Evolutionary conservation across 805 yeast genomes (phyloP).

Genomic region (Blastobotrys parvus): DNA sequence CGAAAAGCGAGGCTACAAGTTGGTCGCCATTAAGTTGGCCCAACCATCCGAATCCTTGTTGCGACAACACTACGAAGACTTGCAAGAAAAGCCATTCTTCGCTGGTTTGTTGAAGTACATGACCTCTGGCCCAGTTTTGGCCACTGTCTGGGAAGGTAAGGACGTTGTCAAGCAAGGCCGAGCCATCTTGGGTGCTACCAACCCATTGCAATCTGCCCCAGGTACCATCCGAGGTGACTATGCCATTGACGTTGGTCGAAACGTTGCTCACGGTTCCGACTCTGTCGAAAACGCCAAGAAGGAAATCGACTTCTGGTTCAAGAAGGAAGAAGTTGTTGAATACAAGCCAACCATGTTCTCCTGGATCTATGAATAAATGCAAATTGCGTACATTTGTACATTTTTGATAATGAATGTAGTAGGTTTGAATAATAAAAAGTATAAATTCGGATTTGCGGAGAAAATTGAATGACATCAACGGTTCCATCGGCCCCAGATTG

Average conservation of each 20-base stretch:
- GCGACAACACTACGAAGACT: slow-evolving; percentile 92
- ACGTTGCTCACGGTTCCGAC: slow-evolving; percentile 99
- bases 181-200: slow-evolving; percentile 96
- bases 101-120: slow-evolving; percentile 93
- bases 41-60: slow-evolving; percentile 80
- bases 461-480: not conserved
- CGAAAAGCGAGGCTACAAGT: slow-evolving; percentile 95
- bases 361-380: slow-evolving; percentile 86
- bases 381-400: too few relatives aligned
- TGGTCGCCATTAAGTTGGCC: slow-evolving; percentile 89
- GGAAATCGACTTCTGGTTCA: slow-evolving; percentile 97
- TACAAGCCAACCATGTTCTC: slow-evolving; percentile 79
- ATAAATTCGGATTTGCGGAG: not conserved
- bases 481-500: not conserved
- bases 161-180: slow-evolving; percentile 99
- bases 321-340: slow-evolving; percentile 87
- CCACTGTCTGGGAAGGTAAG: slow-evolving; percentile 99
- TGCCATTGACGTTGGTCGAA: slow-evolving; percentile 98
- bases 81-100: slow-evolving; percentile 95
- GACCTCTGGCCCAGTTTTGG: slow-evolving; percentile 97
- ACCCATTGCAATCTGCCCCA: slow-evolving; percentile 95
- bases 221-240: slow-evolving; percentile 99
- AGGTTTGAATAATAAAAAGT: not conserved
- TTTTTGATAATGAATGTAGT: too few relatives aligned
- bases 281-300: slow-evolving; percentile 95